Conservation (phyloP, 257 asterid genomes). For the Paulownia fortunei region DNA sequence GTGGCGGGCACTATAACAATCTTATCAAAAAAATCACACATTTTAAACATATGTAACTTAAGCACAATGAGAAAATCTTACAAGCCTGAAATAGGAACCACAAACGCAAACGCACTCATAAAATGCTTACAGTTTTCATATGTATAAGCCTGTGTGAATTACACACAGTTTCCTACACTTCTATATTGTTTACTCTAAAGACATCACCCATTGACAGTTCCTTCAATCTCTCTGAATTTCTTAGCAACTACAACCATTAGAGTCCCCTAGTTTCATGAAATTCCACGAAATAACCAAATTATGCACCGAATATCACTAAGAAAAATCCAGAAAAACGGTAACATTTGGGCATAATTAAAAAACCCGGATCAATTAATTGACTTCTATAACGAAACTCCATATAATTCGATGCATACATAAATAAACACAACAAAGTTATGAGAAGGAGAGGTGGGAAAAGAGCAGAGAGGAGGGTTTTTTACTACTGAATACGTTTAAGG, state of each 20-base stretch:
- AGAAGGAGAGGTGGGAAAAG: constrained; percentile 7
- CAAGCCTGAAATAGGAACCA: constrained; percentile 9
- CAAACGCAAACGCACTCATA: not conserved
- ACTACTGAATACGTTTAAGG: constrained; percentile 25
- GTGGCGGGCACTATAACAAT: not conserved
- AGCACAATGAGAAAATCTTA: not conserved
- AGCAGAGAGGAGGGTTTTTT: constrained; percentile 13
- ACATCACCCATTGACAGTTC: not conserved
- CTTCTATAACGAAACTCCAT: not conserved
- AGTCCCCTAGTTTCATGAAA: constrained; percentile 11
- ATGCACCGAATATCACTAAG: not conserved
- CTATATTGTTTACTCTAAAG: not conserved
- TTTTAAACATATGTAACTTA: not conserved
- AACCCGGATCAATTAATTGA: not conserved
- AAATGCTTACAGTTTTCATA: constrained; percentile 8
- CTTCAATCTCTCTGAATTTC: not conserved
- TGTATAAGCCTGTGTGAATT: not conserved
- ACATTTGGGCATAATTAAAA: not conserved
- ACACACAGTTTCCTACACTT: not conserved
- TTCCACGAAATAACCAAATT: not conserved
- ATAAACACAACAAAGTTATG: not conserved
- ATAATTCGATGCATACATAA: not conserved
- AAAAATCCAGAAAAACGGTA: not conserved
- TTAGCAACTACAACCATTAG: not conserved
- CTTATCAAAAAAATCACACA: not conserved